These are phyloP conservation scores for Peniophora sp. DNA, from an alignment of 1,284 basidiomycete species.

Conservation along the genomic window DNA sequence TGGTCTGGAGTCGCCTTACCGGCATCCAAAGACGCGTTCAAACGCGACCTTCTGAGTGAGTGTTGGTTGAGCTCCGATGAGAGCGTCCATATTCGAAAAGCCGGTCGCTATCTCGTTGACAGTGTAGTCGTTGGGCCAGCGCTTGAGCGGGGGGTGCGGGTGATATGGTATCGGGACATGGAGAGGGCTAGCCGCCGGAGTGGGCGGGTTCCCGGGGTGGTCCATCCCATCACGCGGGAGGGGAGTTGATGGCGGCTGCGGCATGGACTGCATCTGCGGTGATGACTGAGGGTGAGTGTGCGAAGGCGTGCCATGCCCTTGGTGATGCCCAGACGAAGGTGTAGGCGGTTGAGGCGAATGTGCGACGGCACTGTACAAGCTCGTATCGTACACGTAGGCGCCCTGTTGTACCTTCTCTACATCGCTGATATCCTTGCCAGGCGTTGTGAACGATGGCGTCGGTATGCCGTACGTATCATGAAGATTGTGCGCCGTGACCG, in stretches of 20 bases:
- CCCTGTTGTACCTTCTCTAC: neutral
- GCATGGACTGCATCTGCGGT: neutral
- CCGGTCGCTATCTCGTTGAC: constrained; percentile 52
- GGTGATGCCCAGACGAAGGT: neutral
- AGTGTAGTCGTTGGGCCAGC: constrained; percentile 67
- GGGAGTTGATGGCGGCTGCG: constrained; percentile 2
- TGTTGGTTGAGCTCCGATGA: constrained; percentile 32
- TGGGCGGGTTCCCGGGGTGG: constrained; percentile 6
- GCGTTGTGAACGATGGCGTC: neutral
- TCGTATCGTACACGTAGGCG: neutral
- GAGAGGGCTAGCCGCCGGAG: constrained; percentile 4
- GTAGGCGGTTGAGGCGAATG: neutral
- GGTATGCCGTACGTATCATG: neutral
- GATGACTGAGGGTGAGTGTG: neutral
- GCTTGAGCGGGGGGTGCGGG: constrained; percentile 49
- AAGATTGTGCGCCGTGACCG: neutral
- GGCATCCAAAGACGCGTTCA: constrained; percentile 54
- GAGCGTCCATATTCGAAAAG: constrained; percentile 46
- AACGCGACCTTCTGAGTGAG: constrained; percentile 53
- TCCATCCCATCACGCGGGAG: constrained; percentile 5
- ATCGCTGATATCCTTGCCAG: too few species aligned
- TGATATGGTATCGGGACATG: constrained; percentile 31
- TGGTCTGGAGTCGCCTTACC: constrained; percentile 11
- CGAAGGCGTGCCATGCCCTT: neutral
- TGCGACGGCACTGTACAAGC: neutral